Evolutionary conservation across 768 basidiomycete genomes (phyloP), one percentile per base, ranked within the genome.

Genomic region (Amanita fuliginea): DNA sequence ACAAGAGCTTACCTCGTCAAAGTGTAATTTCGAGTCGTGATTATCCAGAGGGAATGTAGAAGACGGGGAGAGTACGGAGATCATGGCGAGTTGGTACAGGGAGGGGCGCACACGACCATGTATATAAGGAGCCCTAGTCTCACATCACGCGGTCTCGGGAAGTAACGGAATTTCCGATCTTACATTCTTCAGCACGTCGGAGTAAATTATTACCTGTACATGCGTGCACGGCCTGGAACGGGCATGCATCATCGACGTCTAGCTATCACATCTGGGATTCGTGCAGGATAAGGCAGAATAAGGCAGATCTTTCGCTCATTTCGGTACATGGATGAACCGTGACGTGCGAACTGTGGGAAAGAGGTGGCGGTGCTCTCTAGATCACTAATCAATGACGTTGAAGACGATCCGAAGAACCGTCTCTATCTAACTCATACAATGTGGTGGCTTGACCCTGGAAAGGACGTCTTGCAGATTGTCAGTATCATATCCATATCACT

Each of bases 381-480:
- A 40, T 40, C 30, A 35, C 6, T 21, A 36, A 26, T 41, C 49
- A 36, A 50, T 50, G 49, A 50, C 49, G 49, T 43, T 49, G 22
- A n/a, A 3, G 35, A 19, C 39, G 47, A 30, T 42, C 13, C 37
- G 13, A 26, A 8, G 24, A 13, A 14, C 46, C n/a, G 21, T 11
- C 32, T 21, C 30, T 35, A 43, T 36, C 26, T 7, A 32, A 52
- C 19, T 13, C 40, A 14, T 14, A 19, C n/a, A 33, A 87, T 88
- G 84, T 90, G 87, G 87, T 90, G 86, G 84, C 69, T 85, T 34
- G 84, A 89, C 64, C 88, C 88, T 46, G 86, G 84, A 49, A 89
- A 88, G 63, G 87, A 91, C 64, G 75, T 89, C 35, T 66, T 90
- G 56, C 83, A 86, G 64, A 76, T 87, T 51, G 88, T 90, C 51